Conservation (phyloP, 176 grass and related monocot genomes). For the Tillandsia leiboldiana region DNA sequence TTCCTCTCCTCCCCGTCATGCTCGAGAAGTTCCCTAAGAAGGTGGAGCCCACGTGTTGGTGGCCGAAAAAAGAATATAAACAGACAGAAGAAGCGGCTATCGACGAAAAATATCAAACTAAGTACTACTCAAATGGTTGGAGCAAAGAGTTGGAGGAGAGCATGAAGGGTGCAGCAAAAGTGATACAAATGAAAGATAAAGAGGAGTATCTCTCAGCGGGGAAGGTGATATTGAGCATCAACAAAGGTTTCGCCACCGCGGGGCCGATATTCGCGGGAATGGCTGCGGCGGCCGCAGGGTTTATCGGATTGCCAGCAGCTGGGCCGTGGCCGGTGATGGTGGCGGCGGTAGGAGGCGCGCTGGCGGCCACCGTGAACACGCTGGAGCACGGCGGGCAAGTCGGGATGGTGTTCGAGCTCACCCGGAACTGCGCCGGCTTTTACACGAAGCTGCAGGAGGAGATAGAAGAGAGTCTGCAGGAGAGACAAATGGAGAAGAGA, state of each 20-base stretch:
- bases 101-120: slow-evolving; percentile 4
- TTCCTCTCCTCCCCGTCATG: slow-evolving; percentile 27
- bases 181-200: slow-evolving; percentile 5
- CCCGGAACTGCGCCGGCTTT: slow-evolving; percentile 4
- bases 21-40: slow-evolving; percentile 31
- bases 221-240: slow-evolving; percentile 5
- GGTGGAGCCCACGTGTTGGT: slow-evolving; percentile 32
- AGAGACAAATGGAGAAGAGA: slow-evolving; percentile 7
- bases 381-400: slow-evolving; percentile 14
- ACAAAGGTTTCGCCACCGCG: background rate
- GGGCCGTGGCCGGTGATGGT: background rate
- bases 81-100: background rate
- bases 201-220: slow-evolving; percentile 1
- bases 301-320: background rate
- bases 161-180: slow-evolving; percentile 8
- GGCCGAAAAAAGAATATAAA: slow-evolving; percentile 21
- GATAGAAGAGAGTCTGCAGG: slow-evolving; percentile 6
- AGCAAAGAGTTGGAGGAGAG: slow-evolving; percentile 16
- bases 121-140: slow-evolving; percentile 15
- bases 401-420: slow-evolving; percentile 12
- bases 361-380: slow-evolving; percentile 2
- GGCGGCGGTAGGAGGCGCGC: background rate
- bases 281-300: background rate
- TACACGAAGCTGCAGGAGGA: slow-evolving; percentile 11
- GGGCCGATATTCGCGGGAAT: background rate